Percentiles rank a stretch among this genome's conserved stretches.
These are phyloP conservation scores for Cladosporium sp. DNA, from an alignment of 2,329 filamentous ascomycete genomes.

Conservation along the genomic window DNA sequence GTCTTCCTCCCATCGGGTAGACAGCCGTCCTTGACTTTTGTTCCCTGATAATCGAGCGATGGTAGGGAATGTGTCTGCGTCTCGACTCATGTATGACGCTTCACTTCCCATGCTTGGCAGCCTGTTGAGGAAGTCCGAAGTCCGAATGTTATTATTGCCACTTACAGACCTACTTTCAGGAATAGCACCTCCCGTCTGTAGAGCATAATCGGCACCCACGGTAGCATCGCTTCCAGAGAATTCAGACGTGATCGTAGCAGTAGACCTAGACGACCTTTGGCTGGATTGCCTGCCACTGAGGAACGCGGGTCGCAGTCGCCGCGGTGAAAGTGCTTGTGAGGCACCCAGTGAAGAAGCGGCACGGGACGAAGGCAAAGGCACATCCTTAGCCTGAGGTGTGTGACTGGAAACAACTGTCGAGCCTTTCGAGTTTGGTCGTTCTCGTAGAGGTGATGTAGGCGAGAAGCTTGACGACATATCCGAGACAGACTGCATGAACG, in stretches of 20 bases:
- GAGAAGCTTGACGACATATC: background rate
- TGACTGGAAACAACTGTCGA: conserved; percentile 4
- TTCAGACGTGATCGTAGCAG: conserved; percentile 51
- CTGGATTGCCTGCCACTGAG: conserved; percentile 53
- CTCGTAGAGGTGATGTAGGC: background rate
- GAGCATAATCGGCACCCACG: conserved; percentile 71
- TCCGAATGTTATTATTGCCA: conserved; percentile 22
- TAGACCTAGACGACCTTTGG: conserved; percentile 57
- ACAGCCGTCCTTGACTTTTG: conserved; percentile 22
- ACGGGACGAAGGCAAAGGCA: conserved; percentile 11
- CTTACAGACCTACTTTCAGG: conserved; percentile 12
- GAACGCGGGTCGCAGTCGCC: conserved; percentile 46
- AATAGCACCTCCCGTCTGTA: conserved; percentile 72
- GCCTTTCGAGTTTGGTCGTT: conserved; percentile 18
- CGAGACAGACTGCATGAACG: conserved; percentile 7
- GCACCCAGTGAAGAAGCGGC: background rate
- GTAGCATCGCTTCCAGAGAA: conserved; percentile 71
- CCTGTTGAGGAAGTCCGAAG: conserved; percentile 61
- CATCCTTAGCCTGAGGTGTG: background rate
- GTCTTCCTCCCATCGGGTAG: conserved; percentile 36
- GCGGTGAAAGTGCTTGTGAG: conserved; percentile 3
- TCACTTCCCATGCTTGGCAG: conserved; percentile 87
- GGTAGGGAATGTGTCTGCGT: conserved; percentile 19
- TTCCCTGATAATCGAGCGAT: conserved; percentile 33
- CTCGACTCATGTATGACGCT: conserved; percentile 57